Base-by-base conservation (phyloP, 208 protist genomes). In the Paratrypanosoma confusum region DNA sequence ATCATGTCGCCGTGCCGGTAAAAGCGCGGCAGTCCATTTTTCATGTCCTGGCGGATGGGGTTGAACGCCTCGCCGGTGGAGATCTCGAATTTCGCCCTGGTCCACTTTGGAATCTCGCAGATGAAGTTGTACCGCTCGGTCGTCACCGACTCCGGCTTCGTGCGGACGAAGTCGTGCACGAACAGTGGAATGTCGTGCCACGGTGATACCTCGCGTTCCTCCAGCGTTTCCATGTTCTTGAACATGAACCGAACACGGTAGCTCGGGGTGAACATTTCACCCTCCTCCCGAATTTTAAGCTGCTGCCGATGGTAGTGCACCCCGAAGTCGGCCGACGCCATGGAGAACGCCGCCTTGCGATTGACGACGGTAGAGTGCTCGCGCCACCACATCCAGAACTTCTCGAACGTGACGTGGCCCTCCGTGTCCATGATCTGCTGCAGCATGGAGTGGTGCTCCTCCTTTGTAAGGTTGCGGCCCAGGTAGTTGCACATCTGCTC, bases 1-100 rank as follows among this genome's bases (percentile, higher is more conserved):
- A 96, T 81, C 81, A 96, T 96, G 54, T 95, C 82, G 14, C 94
- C 94, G 58, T 96, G 76, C 53, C 96, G 95, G 85, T 97, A 95
- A 54, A 95, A 94, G 26, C 94, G 87, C n/a, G 93, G 81, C 10
- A 95, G 55, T 18, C 94, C 94, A 52, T 96, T 95, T 63, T 96
- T 96, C 39, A 93, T 87, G 67, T 97, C 94, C 58, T 96, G 90
- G 73, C 93, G 95, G 60, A 97, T 97, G 17, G 94, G 94, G 58
- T 96, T 97, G 58, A 85, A 96, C 10, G 74, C 49, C 67, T 96
- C 88, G 14, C 75, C 69, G 13, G 92, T 97, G 27, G 85, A 87
- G 50, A 97, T 95, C 67, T 97, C 94, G 48, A 96, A 96, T 82
- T 97, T 97, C 10, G 85, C 81, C 39, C 84, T 67, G 13, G 91